Evolutionary conservation across 2,329 filamentous ascomycete genomes (phyloP), one percentile per base, ranked within the genome.

Genomic region (Phyllosticta paracitricarpa): DNA sequence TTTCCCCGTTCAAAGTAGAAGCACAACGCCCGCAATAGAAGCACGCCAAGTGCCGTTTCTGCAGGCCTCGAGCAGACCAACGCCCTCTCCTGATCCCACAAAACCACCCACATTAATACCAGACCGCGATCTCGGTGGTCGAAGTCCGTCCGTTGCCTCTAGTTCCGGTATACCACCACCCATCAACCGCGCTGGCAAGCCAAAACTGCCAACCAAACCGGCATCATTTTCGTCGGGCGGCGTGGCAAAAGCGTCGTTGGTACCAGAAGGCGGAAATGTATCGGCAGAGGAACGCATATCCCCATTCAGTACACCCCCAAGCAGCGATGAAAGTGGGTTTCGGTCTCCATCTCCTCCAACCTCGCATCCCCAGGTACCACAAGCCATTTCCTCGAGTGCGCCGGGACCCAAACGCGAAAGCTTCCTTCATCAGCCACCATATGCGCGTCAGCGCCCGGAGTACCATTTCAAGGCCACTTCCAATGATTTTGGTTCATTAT

Each of bases 271-370:
- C 76, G 78, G 68, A 70, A 63, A 64, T 4, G 70, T 72, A 33
- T 60, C 70, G 5, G 69, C 71, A 2, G 78, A 81, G 52, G 77
- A 78, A 33, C 75, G 77, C 57, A 69, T 85, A 0, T 96, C 93
- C 0, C 92, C 93, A 0, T 96, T 97, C 70, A 91, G 81, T 68
- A 96, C 91, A 40, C 91, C 91, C 19, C 91, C 92, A 0, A 86
- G 85, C 66, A 93, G 88, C 69, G 82, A 84, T 4, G 85, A 83
- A 61, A 87, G 81, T 53, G 70, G 48, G 2, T n/a, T 56, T 25
- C 25, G 24, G 3, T 61, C 59, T 8, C 55, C 58, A 1, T 55
- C 59, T n/a, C 55, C 59, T 3, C 22, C 59, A 10, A 54, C 8
- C 40, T 48, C 40, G 12, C 54, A 55, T 9, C 22, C 14, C 51